These are phyloP conservation scores for Entrophospora sp. DNA, from an alignment of 192 early-diverging fungal species.

Conservation along the genomic window DNA sequence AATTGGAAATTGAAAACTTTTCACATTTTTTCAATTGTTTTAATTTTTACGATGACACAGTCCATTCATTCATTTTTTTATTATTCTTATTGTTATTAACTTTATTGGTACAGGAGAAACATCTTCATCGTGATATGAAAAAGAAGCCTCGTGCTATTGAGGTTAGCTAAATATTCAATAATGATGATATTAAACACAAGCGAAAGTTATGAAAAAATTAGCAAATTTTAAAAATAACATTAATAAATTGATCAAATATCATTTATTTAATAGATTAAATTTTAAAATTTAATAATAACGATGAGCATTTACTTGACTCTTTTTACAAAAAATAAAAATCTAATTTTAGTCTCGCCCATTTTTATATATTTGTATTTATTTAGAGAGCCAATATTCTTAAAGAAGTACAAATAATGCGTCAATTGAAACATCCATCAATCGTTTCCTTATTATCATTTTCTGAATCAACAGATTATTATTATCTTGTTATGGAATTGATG, in stretches of 20 bases:
- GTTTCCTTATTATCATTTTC: constrained; percentile 67
- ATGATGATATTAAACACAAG: no score
- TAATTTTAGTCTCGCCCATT: no score
- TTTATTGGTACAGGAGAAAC: constrained; percentile 24
- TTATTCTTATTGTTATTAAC: not conserved
- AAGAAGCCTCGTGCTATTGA: constrained; percentile 37
- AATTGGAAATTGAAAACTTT: no score
- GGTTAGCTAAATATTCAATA: constrained; percentile 25
- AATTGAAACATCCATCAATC: constrained; percentile 68
- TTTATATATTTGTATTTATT: no score
- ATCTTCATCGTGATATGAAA: constrained; percentile 42
- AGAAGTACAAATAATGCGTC: constrained; percentile 79
- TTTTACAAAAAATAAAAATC: no score
- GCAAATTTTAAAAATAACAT: no score
- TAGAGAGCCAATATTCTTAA: constrained; percentile 76
- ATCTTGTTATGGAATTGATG: constrained; percentile 71
- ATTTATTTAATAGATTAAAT: no score
- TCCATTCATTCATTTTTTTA: not conserved
- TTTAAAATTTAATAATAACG: no score
- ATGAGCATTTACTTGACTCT: no score
- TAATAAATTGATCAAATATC: no score
- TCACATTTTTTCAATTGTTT: no score
- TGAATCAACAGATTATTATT: constrained; percentile 68
- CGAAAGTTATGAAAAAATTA: no score
- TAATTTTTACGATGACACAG: not conserved